A percentile compares a stretch with the other conserved stretches of the same genome.
Evolutionary conservation across 805 yeast genomes (phyloP).

Genomic region (Blastobotrys americana): DNA sequence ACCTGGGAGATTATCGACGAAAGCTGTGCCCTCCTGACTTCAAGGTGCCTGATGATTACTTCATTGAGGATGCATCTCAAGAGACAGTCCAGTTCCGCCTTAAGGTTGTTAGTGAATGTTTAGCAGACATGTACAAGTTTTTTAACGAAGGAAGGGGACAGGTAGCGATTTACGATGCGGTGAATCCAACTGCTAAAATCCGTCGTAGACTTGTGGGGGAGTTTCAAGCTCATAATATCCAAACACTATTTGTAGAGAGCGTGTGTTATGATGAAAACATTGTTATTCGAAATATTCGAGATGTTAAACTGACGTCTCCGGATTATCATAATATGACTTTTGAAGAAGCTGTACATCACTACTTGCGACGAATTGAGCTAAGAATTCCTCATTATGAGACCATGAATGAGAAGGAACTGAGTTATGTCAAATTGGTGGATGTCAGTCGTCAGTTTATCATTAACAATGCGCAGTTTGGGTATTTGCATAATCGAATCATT

Average conservation of each 20-base stretch:
- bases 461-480: slow-evolving; percentile 78
- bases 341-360: slow-evolving; percentile 68
- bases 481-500: slow-evolving; percentile 82
- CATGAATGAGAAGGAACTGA: slow-evolving; percentile 50
- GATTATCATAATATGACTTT: slow-evolving; percentile 77
- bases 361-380: slow-evolving; percentile 59
- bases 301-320: slow-evolving; percentile 73
- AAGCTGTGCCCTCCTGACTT: slow-evolving; percentile 30
- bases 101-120: slow-evolving; percentile 53
- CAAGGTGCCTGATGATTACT: slow-evolving; percentile 61
- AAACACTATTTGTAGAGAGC: slow-evolving; percentile 82
- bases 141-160: slow-evolving; percentile 79
- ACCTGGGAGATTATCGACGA: slow-evolving; percentile 85
- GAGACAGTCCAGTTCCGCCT: slow-evolving; percentile 49
- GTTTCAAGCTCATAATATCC: slow-evolving; percentile 55
- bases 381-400: slow-evolving; percentile 69
- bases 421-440: slow-evolving; percentile 79
- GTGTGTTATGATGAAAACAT: slow-evolving; percentile 66
- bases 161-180: slow-evolving; percentile 93
- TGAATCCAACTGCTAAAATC: slow-evolving; percentile 69
- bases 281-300: slow-evolving; percentile 67
- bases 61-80: slow-evolving; percentile 43
- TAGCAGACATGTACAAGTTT: slow-evolving; percentile 61
- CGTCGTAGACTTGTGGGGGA: slow-evolving; percentile 50
- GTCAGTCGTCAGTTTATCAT: slow-evolving; percentile 81